Percentiles rank a stretch among this genome's conserved stretches.
Conservation (phyloP, 306 rosid species). For the Lotus japonicus region DNA sequence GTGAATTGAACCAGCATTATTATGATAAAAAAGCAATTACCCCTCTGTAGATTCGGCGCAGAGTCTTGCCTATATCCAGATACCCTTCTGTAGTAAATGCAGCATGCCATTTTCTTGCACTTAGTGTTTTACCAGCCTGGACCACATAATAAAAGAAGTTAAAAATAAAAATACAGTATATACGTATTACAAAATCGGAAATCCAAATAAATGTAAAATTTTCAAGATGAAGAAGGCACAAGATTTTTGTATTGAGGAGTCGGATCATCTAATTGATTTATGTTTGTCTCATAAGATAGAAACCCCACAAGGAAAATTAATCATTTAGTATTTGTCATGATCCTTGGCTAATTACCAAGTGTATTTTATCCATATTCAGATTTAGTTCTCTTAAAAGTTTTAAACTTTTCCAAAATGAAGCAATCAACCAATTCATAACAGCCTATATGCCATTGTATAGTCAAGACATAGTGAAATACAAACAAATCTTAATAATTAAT, state of each 20-base stretch:
- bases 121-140: slow-evolving; percentile 92
- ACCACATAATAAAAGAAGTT: slow-evolving; percentile 14
- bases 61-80: slow-evolving; percentile 79
- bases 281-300: neutral
- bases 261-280: slow-evolving; percentile 1
- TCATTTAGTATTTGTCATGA: slow-evolving; percentile 6
- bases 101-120: slow-evolving; percentile 88
- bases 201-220: neutral
- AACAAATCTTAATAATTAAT: neutral
- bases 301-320: slow-evolving; percentile 3
- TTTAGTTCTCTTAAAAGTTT: neutral
- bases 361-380: slow-evolving; percentile 4
- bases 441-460: neutral
- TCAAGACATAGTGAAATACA: neutral
- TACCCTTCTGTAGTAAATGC: slow-evolving; percentile 79
- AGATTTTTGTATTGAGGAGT: neutral
- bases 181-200: slow-evolving; percentile 1
- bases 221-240: neutral
- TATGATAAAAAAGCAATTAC: slow-evolving; percentile 43
- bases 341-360: slow-evolving; percentile 13
- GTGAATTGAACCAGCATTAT: slow-evolving; percentile 19
- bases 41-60: slow-evolving; percentile 83
- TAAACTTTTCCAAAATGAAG: neutral
- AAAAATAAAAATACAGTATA: neutral
- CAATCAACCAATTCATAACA: slow-evolving; percentile 17